Percentiles rank a stretch among this genome's conserved stretches.
Evolutionary conservation across 2,329 filamentous ascomycete species (phyloP).

Genomic region (Nothomitra cinnamomea): DNA sequence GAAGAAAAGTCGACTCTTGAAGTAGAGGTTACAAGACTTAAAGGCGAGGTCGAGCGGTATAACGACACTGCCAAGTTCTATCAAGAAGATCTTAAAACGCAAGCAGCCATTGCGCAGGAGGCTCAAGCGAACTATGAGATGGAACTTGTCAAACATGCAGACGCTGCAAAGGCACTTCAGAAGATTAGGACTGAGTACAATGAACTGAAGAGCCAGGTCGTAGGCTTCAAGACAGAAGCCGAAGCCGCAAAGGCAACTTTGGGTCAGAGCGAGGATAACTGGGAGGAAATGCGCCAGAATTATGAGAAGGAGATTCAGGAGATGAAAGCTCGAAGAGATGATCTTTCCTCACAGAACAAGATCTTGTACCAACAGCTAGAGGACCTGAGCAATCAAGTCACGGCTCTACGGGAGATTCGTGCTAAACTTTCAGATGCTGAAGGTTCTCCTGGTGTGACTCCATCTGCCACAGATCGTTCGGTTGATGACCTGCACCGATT

Average conservation of each 20-base stretch:
- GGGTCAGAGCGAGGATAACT: conserved; percentile 68
- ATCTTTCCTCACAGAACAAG: conserved; percentile 77
- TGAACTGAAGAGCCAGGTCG: conserved; percentile 61
- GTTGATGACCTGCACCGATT: conserved; percentile 72
- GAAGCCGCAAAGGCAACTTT: conserved; percentile 72
- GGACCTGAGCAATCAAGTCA: conserved; percentile 61
- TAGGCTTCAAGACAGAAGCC: conserved; percentile 59
- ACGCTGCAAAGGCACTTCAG: conserved; percentile 77
- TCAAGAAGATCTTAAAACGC: conserved; percentile 79
- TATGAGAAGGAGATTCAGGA: conserved; percentile 75
- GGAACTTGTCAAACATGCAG: conserved; percentile 86
- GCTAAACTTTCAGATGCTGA: conserved; percentile 33
- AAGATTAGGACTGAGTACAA: conserved; percentile 65
- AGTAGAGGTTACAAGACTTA: conserved; percentile 62
- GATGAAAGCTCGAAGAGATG: conserved; percentile 60
- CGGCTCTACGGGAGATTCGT: conserved; percentile 61
- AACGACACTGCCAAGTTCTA: conserved; percentile 67
- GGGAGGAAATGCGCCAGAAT: conserved; percentile 63
- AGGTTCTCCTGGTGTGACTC: conserved; percentile 29
- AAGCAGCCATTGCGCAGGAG: conserved; percentile 82
- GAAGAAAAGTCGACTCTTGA: conserved; percentile 71
- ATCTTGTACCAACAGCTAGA: conserved; percentile 82
- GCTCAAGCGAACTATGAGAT: conserved; percentile 92
- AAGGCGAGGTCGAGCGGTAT: conserved; percentile 68
- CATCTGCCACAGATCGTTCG: conserved; percentile 30